Conservation (phyloP, 176 grass and related monocot genomes). For the Rhipidocladum racemiflorum region DNA sequence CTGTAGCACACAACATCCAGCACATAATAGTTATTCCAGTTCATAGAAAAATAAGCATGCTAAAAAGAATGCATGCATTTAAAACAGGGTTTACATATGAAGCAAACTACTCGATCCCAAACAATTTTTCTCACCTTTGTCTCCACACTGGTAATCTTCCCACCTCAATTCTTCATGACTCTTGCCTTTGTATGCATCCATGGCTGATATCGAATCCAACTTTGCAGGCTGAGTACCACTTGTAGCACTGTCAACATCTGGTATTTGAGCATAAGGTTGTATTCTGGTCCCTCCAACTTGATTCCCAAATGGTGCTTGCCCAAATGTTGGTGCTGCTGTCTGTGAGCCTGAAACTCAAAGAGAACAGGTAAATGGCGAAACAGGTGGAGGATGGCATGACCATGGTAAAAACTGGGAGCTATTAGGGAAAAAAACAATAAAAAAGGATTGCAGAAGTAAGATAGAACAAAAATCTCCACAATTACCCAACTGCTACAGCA, state of each 20-base stretch:
- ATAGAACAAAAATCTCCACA: background rate
- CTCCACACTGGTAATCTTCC: conserved; percentile 88
- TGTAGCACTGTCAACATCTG: too few species aligned
- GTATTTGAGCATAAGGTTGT: too few species aligned
- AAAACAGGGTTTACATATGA: background rate
- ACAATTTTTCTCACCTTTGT: conserved; percentile 55
- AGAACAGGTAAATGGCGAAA: conserved; percentile 26
- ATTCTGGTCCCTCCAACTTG: too few species aligned
- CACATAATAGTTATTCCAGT: background rate
- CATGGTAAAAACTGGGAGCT: background rate
- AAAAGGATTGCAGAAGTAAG: background rate
- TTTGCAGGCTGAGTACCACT: too few species aligned
- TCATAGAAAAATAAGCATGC: conserved; percentile 15
- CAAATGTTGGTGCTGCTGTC: too few species aligned
- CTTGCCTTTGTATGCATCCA: conserved; percentile 92
- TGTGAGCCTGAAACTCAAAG: too few species aligned
- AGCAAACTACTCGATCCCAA: conserved; percentile 8
- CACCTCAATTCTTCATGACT: conserved; percentile 96
- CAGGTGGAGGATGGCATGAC: background rate
- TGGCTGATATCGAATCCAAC: conserved; percentile 91
- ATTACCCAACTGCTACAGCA: conserved; percentile 15
- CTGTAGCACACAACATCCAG: conserved; percentile 1
- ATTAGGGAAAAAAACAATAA: background rate
- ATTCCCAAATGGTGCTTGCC: too few species aligned
- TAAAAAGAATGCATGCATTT: background rate